Evolutionary conservation across 2,329 filamentous ascomycete species (phyloP), one percentile per base, ranked within the genome.

Genomic region (Aspergillus carbonarius): DNA sequence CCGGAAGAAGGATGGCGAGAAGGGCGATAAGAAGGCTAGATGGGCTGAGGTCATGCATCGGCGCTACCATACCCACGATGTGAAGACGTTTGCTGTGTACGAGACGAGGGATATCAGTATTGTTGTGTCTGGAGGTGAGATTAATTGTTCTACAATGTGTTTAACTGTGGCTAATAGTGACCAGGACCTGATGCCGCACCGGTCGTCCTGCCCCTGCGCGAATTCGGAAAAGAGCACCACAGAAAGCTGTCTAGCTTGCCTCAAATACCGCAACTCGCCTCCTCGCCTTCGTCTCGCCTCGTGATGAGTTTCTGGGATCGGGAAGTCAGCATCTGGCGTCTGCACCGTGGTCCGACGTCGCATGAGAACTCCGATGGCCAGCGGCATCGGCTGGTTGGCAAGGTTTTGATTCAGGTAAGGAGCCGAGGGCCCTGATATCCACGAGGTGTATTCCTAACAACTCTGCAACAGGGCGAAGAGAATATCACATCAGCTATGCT

Each of bases 241-340:
- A 85, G 92, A 60, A 85, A 86, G 17, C 83, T 99, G 55, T 87
- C 93, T n/a, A 88, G 88, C 70, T 82, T 99, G 13, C 93, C 95
- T 2, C 93, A 96, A 70, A 81, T 85, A 52, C 84, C 90, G 1
- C 87, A 89, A 2, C 74, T 97, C 7, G 80, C 85, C 35, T 93
- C 91, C 64, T 90, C 93, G 3, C 81, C 88, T 1, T 84, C 84
- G 42, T 87, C 88, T 44, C 85, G 95, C 50, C 79, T 97, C 20
- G 78, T 99, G 25, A 85, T 95, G 69, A 91, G 91, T 73, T 98
- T 92, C 90, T 98, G 93, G 92, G 91, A 93, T 64, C 84, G 89
- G 57, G 90, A 96, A 72, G 82, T 98, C 50, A 88, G 89, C 66
- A 84, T 99, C 60, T 99, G 93, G 92, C 84, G 81, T 40, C 77